Base-by-base conservation (phyloP, 768 basidiomycete species). In the Amyloporia xantha region DNA sequence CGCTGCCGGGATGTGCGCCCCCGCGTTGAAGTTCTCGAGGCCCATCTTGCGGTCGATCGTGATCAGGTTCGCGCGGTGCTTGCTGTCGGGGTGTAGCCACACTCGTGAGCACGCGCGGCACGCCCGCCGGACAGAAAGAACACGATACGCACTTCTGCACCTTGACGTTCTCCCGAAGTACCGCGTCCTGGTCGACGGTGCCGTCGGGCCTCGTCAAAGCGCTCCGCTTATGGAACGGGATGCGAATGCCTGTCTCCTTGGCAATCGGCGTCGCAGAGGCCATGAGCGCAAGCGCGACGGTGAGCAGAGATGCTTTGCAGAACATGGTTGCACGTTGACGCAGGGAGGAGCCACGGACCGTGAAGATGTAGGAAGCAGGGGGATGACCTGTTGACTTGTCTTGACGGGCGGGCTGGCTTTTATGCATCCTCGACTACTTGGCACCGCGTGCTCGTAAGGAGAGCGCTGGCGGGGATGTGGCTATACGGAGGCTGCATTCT, bases 241-340 rank as follows among this genome's bases (percentile, higher is more conserved):
- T 48, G 17, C 33, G 27, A 19, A 41, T 33, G 37, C 50, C 44
- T 7, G 49, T 5, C n/a, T 37, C 35, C 30, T 24, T 6, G 21
- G 36, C 43, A 48, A 61, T 39, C 36, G 61, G 61, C 20, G 49
- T 51, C 33, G 61, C 59, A 26, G 52, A 30, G 10, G 55, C 55
- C 19, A 58, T 24, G 35, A 62, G 53, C 25, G 61, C 55, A 25
- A 53, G 52, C 28, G 52, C 47, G 39, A 53, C 47, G 37, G 43
- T 50, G 36, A 50, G 24, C 35, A 52, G 28, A 19, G 52, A 49
- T 12, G 52, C 27, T 23, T 53, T 53, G 52, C 43, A 40, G 30
- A 53, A 53, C 52, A 53, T 53, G 23, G 33, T 53, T 23, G 15
- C 21, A 11, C 7, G 27, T 12, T 20, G 36, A 25, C 19, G 26